Conservation (phyloP, 202 grass and related monocot genomes). For the Schoenoplectus tabernaemontani region DNA sequence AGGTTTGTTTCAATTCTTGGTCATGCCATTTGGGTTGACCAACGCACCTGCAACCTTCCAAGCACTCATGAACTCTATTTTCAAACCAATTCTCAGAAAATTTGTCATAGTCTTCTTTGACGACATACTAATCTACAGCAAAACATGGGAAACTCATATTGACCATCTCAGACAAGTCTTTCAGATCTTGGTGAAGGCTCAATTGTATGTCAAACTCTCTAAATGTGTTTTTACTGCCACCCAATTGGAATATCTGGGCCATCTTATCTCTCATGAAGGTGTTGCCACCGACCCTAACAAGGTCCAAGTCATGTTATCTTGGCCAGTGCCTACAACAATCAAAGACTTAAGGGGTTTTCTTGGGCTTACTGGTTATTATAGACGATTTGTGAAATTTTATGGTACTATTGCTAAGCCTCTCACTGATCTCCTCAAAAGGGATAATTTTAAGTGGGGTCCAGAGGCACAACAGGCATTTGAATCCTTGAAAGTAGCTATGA, state of each 20-base stretch:
- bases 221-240: neutral
- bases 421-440: neutral
- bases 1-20: neutral
- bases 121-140: neutral
- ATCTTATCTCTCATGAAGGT: neutral
- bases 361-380: neutral
- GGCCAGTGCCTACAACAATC: neutral
- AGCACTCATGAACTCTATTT: neutral
- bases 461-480: neutral
- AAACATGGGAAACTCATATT: fast-evolving
- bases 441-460: neutral
- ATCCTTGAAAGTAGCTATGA: neutral
- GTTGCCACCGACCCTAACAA: neutral
- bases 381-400: neutral
- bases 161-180: neutral
- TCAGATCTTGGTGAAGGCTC: fast-evolving
- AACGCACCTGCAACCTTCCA: neutral
- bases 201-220: neutral
- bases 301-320: neutral
- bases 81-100: neutral
- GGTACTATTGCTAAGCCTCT: neutral
- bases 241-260: neutral
- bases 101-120: neutral
- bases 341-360: neutral
- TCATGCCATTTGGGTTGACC: neutral